Base-by-base conservation (phyloP, 2,329 filamentous ascomycete genomes). In the Stagonosporopsis rhizophila region DNA sequence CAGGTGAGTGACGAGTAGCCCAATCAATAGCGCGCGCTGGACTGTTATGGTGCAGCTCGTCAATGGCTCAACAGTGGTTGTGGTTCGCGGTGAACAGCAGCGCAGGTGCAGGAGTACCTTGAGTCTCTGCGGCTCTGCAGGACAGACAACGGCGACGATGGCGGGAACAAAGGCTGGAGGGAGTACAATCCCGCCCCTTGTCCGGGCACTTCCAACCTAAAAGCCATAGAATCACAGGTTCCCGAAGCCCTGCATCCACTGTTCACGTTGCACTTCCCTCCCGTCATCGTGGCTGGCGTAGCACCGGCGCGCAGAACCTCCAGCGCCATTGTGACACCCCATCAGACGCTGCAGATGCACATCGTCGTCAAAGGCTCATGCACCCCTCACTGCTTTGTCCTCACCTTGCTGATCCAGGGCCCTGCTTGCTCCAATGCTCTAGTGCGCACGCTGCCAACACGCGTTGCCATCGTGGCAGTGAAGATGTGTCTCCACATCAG, bases 211-310 rank as follows among this genome's bases (percentile, higher is more conserved):
- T 17, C 30, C 25, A 41, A 6, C 39, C 44, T 19, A 14, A 28
- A 37, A 42, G 38, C 47, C 42, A 52, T 34, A 61, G 39, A 59
- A 53, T 60, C 42, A 52, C 27, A 62, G 42, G 60, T 56, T 60
- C 56, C 56, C 61, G 46, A 58, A 20, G 41, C 52, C 58, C 59
- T 58, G 59, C 62, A 51, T 58, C 62, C 64, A 58, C 59, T 53
- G 30, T 56, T 62, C 52, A 45, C 56, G 49, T 56, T 60, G 57
- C 58, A 58, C 63, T 44, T 42, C 44, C 40, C 57, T 54, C 42
- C 62, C 56, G 50, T 62, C 58, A 56, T 61, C 65, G 67, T 70
- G 67, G 71, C 68, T 69, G 66, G 69, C 52, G 69, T 68, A 48
- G 52, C 64, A 71, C 65, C 58, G 62, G 22, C 49, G 32, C 59